Evolutionary conservation across 2,329 filamentous ascomycete genomes (phyloP).

Genomic region (Fusarium mangiferae): DNA sequence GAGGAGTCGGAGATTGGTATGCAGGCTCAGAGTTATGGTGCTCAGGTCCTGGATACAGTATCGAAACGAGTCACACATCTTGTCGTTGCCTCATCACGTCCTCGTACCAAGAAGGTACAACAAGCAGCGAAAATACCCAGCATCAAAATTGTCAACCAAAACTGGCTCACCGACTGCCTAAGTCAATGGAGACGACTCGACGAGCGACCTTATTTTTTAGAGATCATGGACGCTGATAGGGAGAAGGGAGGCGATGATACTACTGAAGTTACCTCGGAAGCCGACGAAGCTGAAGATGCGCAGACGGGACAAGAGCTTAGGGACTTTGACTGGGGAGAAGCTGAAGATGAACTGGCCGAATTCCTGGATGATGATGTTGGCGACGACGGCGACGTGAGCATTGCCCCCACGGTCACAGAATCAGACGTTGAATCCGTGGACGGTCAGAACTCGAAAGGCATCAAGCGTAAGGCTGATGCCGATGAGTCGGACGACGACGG

Average conservation of each 20-base stretch:
- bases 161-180: constrained; percentile 89
- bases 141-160: constrained; percentile 90
- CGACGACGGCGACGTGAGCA: constrained; percentile 56
- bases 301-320: constrained; percentile 58
- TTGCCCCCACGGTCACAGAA: constrained; percentile 35
- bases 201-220: constrained; percentile 80
- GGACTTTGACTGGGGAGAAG: constrained; percentile 69
- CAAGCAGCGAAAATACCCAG: constrained; percentile 81
- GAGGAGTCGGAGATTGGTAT: constrained; percentile 86
- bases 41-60: constrained; percentile 67
- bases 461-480: constrained; percentile 50
- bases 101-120: constrained; percentile 89
- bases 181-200: constrained; percentile 84
- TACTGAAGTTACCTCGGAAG: constrained; percentile 46
- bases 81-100: constrained; percentile 75
- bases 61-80: constrained; percentile 76
- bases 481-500: constrained; percentile 50
- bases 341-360: constrained; percentile 79
- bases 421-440: constrained; percentile 46
- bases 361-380: constrained; percentile 70
- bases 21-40: constrained; percentile 89
- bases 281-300: constrained; percentile 46
- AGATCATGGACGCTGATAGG: constrained; percentile 77
- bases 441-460: constrained; percentile 42
- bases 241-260: constrained; percentile 48